Conservation (phyloP, 257 asterid genomes). For the Capsicum pubescens region DNA sequence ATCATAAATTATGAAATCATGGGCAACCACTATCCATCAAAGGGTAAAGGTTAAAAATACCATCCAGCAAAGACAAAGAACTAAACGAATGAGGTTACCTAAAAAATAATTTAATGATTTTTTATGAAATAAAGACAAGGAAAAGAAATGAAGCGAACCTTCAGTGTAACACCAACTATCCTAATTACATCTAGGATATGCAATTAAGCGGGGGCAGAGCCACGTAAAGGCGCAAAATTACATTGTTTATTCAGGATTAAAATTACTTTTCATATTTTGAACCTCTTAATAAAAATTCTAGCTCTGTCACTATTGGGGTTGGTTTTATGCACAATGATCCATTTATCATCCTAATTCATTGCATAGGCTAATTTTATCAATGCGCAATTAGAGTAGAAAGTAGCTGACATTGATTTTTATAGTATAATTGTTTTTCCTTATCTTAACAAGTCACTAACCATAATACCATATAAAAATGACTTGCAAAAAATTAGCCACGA, state of each 20-base stretch:
- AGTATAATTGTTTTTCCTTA: neutral
- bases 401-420: neutral
- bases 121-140: neutral
- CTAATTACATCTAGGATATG: neutral
- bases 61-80: neutral
- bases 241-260: no score
- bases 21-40: no score
- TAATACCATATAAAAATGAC: neutral
- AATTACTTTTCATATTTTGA: no score
- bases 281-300: no score
- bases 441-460: neutral
- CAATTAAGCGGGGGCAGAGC: neutral
- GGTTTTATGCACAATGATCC: neutral
- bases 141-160: neutral
- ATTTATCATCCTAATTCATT: neutral
- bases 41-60: neutral
- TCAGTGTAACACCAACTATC: neutral
- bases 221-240: no score
- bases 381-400: neutral
- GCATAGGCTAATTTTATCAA: neutral
- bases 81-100: neutral
- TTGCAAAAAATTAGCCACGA: neutral
- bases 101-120: neutral
- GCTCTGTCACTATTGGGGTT: no score
- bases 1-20: no score